Percentiles rank a stretch among this genome's conserved stretches.
Conservation (phyloP, 306 rosid genomes). For the Cucumis sativus region Cucumber_9930_V3 NC_026657.2:37356001-37356500, state of each 20-base stretch:
- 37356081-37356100: conserved; percentile 1
- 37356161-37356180: conserved; percentile 10
- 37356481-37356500: conserved; percentile 2
- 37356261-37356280: neutral
- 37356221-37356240: conserved; percentile 3
- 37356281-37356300: neutral
- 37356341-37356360: neutral
- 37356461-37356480: conserved; percentile 10
- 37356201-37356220: conserved; percentile 15
- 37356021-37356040: too few species aligned
- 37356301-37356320: neutral
- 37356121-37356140: conserved; percentile 7
- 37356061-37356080: neutral
- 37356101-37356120: conserved; percentile 6
- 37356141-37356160: neutral
- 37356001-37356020: neutral
- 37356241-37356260: neutral
- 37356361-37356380: neutral
- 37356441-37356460: neutral
- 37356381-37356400: neutral
- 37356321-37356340: neutral
- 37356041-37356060: neutral
- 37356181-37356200: conserved; percentile 8
- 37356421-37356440: neutral
- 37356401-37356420: neutral